Percentiles rank a stretch among this genome's conserved stretches.
Conservation (phyloP, 129 eudicot species). For the Chrysanthemum seticuspe region DNA sequence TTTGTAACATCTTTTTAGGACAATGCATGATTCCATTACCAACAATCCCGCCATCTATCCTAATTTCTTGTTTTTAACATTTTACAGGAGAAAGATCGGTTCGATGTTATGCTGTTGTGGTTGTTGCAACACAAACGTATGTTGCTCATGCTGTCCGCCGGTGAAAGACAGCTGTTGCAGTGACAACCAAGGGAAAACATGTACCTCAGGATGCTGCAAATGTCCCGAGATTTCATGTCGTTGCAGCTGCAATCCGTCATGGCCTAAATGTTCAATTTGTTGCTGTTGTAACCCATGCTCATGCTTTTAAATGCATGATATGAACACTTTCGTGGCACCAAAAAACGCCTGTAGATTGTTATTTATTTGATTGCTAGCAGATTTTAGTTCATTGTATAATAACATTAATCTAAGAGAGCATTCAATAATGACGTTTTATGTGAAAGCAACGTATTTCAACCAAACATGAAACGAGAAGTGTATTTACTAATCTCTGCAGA, state of each 20-base stretch:
- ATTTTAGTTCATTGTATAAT: not conserved
- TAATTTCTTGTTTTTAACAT: not conserved
- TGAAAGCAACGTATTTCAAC: not conserved
- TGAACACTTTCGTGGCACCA: not conserved
- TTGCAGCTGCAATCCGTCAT: slow-evolving; percentile 22
- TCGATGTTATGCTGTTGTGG: slow-evolving; percentile 19
- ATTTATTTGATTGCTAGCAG: not conserved
- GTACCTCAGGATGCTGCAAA: slow-evolving; percentile 18
- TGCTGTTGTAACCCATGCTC: slow-evolving; percentile 28
- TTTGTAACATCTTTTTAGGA: not conserved
- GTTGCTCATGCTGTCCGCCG: slow-evolving; percentile 7
- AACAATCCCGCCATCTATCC: not conserved
- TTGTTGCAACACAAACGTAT: not conserved
- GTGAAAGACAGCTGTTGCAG: not conserved
- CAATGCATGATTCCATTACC: not conserved
- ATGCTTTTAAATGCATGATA: slow-evolving; percentile 31
- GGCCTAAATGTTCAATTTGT: slow-evolving; percentile 23
- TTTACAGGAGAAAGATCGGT: slow-evolving; percentile 1
- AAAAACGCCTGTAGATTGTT: not conserved
- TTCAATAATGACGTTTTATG: not conserved
- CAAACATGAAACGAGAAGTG: not conserved
- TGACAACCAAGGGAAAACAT: not conserved
- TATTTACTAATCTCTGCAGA: not conserved
- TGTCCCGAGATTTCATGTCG: slow-evolving; percentile 24
- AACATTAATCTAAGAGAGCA: not conserved